phyloP scores from a whole-genome alignment of 2,329 filamentous ascomycete genomes.

The Alternaria burnsii region DNA sequence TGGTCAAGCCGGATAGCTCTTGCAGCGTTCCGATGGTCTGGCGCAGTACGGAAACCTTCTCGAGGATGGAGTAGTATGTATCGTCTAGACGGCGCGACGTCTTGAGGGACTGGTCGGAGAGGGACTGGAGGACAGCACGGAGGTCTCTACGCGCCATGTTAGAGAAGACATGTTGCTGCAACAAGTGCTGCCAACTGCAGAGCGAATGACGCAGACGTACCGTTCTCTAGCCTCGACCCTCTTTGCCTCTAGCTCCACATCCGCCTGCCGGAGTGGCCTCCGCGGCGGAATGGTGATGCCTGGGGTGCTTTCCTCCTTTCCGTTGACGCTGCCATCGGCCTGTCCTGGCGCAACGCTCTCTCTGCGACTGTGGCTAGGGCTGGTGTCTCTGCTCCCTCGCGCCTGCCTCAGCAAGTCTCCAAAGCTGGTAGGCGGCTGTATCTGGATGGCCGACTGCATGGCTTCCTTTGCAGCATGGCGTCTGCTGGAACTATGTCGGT shows the following conservation, averaged over 20 bases:
- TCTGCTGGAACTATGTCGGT: constrained; percentile 38
- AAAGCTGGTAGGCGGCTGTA: constrained; percentile 56
- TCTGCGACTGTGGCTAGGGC: constrained; percentile 42
- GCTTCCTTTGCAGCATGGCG: constrained; percentile 53
- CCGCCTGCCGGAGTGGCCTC: constrained; percentile 48
- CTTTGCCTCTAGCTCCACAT: constrained; percentile 51
- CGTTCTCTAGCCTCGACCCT: constrained; percentile 49
- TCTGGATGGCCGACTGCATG: constrained; percentile 56
- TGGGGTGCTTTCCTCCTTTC: constrained; percentile 16
- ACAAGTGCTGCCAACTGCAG: not conserved
- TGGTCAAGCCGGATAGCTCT: constrained; percentile 70
- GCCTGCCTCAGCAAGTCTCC: constrained; percentile 53
- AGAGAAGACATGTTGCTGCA: constrained; percentile 9
- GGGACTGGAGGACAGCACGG: constrained; percentile 50
- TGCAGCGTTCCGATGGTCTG: constrained; percentile 71
- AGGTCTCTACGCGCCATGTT: constrained; percentile 48
- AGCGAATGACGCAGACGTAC: constrained; percentile 33
- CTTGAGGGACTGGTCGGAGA: constrained; percentile 68
- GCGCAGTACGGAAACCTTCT: constrained; percentile 71
- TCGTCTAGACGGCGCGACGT: constrained; percentile 74
- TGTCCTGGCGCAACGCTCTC: constrained; percentile 33
- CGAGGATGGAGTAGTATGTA: constrained; percentile 76
- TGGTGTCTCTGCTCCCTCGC: constrained; percentile 41
- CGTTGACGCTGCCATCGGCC: constrained; percentile 15
- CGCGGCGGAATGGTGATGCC: constrained; percentile 27